Conservation (phyloP, 768 basidiomycete genomes). For the Xerocomellus intermedius region DNA sequence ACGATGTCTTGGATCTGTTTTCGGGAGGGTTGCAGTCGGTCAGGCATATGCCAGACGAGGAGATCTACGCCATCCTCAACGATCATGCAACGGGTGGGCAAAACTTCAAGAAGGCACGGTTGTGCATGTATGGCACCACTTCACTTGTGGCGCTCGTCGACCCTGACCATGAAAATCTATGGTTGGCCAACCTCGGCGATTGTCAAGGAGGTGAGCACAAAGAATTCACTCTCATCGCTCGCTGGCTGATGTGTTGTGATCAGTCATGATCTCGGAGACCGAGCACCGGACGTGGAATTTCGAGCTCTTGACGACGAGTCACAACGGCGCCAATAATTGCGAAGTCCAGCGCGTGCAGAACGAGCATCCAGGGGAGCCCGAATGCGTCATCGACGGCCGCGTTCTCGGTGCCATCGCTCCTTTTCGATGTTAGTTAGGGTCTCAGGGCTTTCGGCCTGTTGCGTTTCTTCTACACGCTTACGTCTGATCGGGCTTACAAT, state of each 20-base stretch:
- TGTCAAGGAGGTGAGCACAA: conserved; percentile 65
- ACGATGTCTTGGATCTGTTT: conserved; percentile 62
- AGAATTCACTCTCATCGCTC: neutral
- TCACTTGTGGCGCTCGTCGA: conserved; percentile 72
- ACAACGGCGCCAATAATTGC: conserved; percentile 66
- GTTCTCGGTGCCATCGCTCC: conserved; percentile 78
- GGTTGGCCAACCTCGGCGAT: conserved; percentile 81
- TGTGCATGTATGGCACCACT: conserved; percentile 80
- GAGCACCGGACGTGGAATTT: conserved; percentile 54
- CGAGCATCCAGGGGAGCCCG: conserved; percentile 70
- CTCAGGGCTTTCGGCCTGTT: conserved; percentile 11
- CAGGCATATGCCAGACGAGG: conserved; percentile 49
- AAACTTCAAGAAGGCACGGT: conserved; percentile 62
- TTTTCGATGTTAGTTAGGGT: conserved; percentile 59
- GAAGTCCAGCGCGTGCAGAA: conserved; percentile 62
- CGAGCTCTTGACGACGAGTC: conserved; percentile 58
- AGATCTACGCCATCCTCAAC: conserved; percentile 61
- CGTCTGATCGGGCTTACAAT: conserved; percentile 7
- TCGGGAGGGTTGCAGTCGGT: conserved; percentile 52
- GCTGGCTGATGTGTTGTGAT: conserved; percentile 13
- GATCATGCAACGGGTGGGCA: conserved; percentile 56
- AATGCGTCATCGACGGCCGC: conserved; percentile 62
- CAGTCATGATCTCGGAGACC: conserved; percentile 53
- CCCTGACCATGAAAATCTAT: conserved; percentile 64
- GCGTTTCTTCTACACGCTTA: conserved; percentile 7